Evolutionary conservation across 2,329 filamentous ascomycete genomes (phyloP).

Genomic region (Pseudocercospora fijiensis): DNA sequence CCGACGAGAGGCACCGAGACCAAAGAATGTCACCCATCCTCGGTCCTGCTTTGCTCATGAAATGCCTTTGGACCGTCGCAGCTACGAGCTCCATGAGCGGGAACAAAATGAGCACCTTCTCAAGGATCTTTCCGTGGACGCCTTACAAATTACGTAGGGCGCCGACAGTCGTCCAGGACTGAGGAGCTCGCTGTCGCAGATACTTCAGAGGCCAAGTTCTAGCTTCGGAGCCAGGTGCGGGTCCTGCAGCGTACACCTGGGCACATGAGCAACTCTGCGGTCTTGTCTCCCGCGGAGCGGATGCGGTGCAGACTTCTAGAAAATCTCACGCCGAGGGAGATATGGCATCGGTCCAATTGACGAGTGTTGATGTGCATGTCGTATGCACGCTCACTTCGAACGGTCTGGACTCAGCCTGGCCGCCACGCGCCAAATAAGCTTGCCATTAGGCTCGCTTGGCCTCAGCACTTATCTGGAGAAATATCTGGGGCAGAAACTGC

Average conservation of each 20-base stretch:
- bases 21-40: not conserved
- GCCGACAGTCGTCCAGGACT: not conserved
- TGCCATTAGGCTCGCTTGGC: not conserved
- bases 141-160: not conserved
- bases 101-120: not conserved
- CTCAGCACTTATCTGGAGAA: not conserved
- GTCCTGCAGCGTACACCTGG: not conserved
- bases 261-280: not conserved
- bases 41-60: not conserved
- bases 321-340: not conserved
- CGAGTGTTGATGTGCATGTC: not conserved
- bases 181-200: not conserved
- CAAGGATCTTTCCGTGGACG: not conserved
- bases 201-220: not conserved
- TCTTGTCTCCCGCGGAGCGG: not conserved
- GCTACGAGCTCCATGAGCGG: not conserved
- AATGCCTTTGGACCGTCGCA: not conserved
- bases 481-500: slow-evolving; percentile 1
- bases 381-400: slow-evolving; percentile 1
- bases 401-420: not conserved
- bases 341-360: not conserved
- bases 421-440: slow-evolving; percentile 1
- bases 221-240: not conserved
- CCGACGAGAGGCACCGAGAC: not conserved
- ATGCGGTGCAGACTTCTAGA: not conserved